Evolutionary conservation across 2,329 filamentous ascomycete genomes (phyloP).

Genomic region (Ascochyta rabiei): DNA sequence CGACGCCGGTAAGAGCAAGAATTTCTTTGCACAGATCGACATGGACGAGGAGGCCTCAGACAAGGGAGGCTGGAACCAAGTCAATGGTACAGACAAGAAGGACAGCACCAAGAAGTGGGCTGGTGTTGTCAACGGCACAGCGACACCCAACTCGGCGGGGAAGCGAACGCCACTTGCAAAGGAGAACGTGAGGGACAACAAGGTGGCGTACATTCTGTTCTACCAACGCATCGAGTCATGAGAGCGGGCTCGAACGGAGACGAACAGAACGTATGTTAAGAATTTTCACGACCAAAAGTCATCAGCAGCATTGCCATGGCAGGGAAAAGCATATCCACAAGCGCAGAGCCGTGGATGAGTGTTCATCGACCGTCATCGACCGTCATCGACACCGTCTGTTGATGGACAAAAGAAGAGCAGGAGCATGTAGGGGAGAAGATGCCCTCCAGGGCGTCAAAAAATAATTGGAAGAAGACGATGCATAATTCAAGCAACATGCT

Average conservation of each 20-base stretch:
- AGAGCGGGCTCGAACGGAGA: slow-evolving; percentile 14
- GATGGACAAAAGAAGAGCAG: slow-evolving; percentile 1
- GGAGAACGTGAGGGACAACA: slow-evolving; percentile 79
- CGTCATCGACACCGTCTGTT: not conserved
- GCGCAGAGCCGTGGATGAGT: slow-evolving; percentile 19
- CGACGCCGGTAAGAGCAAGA: slow-evolving; percentile 60
- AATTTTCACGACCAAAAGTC: slow-evolving; percentile 17
- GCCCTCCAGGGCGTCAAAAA: slow-evolving; percentile 1
- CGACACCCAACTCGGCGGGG: slow-evolving; percentile 58
- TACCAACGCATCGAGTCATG: slow-evolving; percentile 73
- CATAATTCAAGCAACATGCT: not conserved
- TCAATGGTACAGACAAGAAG: slow-evolving; percentile 65
- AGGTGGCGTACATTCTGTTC: slow-evolving; percentile 95
- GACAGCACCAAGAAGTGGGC: slow-evolving; percentile 71
- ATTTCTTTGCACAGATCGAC: slow-evolving; percentile 72
- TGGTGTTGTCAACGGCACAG: slow-evolving; percentile 65
- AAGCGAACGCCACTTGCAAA: slow-evolving; percentile 60
- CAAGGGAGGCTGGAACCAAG: slow-evolving; percentile 82
- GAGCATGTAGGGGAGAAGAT: slow-evolving; percentile 11
- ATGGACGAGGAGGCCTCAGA: slow-evolving; percentile 68
- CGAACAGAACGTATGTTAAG: slow-evolving; percentile 10
- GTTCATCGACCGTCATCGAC: slow-evolving; percentile 17
- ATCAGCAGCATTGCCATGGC: slow-evolving; percentile 16
- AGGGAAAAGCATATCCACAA: slow-evolving; percentile 16
- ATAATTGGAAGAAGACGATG: slow-evolving; percentile 10